Base-by-base conservation (phyloP, 257 asterid genomes). In the Penstemon barbatus region DNA sequence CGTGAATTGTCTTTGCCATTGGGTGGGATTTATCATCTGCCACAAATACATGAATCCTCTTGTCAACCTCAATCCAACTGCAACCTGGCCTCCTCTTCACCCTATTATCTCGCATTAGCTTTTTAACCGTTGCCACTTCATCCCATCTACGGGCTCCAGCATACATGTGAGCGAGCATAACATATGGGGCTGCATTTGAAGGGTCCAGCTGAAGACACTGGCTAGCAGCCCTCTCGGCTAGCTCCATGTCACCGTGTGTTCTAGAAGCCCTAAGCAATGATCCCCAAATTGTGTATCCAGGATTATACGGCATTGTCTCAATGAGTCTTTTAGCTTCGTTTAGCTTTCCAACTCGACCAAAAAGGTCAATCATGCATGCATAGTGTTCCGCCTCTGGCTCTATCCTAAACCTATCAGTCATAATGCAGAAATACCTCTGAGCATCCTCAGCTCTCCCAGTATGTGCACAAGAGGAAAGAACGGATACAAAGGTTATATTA, bases 371-470 rank as follows among this genome's bases (percentile, higher is more conserved):
- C 90, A 86, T 90, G 77, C 97, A 90, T 3, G 87, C 68, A 55
- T 86, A 90, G 48, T 90, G 97, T 64, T 83, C 89, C 5, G 70
- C 71, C 64, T 86, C 87, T 6, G 91, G 85, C 72, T 83, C 78
- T 38, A 88, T 83, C 53, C 74, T 61, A 56, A 83, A 88, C 61
- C 63, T 71, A 46, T 79, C 86, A 6, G 74, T 79, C 97, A 90
- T 88, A 76, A 79, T 61, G 13, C 53, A 9, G 60, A 90, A 88
- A 70, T 83, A 84, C 45, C 71, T 79, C 63, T 80, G 42, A 25
- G 90, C 97, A 74, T 90, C 90, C 69, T 83, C 92, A 50, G 86
- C 89, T 76, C 79, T 82, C 49, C 94, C 94, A 0, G 92, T 84
- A 73, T 86, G 89, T 10, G 86, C 83, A 63, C 97, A 90, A 7